Evolutionary conservation across 164 flowering plant genomes (phyloP).

Genomic region (Vitis cinerea): DNA sequence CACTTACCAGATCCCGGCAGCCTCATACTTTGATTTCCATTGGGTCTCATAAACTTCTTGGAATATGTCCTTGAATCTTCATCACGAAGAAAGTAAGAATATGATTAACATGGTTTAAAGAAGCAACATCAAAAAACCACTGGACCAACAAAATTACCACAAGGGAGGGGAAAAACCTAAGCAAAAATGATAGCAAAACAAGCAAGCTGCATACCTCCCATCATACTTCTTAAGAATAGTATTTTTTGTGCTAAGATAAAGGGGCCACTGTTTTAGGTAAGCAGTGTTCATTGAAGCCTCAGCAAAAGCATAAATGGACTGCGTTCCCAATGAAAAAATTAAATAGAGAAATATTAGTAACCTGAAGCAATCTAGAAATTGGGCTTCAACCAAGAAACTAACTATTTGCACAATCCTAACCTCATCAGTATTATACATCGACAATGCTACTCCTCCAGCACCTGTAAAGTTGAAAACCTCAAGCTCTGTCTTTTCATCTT

Average conservation of each 20-base stretch:
- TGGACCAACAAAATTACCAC: background rate
- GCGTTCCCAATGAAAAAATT: slow-evolving; percentile 14
- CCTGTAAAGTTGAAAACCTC: slow-evolving; percentile 91
- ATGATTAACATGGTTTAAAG: background rate
- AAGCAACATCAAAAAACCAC: background rate
- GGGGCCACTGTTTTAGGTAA: slow-evolving; percentile 92
- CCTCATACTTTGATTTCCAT: slow-evolving; percentile 81
- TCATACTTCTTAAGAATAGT: slow-evolving; percentile 97
- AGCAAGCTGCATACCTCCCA: slow-evolving; percentile 65
- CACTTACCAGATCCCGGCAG: slow-evolving; percentile 81
- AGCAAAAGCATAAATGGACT: slow-evolving; percentile 92
- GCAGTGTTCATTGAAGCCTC: slow-evolving; percentile 94
- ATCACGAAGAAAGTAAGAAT: slow-evolving; percentile 2
- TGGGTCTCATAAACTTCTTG: slow-evolving; percentile 75
- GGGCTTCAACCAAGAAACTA: background rate
- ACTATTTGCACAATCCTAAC: slow-evolving; percentile 31
- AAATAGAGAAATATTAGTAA: slow-evolving; percentile 5
- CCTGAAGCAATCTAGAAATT: slow-evolving; percentile 3
- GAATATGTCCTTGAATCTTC: slow-evolving; percentile 81
- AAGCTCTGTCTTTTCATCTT: slow-evolving; percentile 55
- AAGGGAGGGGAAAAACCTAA: background rate
- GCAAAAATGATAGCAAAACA: background rate
- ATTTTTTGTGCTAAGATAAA: slow-evolving; percentile 96
- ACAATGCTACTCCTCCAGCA: slow-evolving; percentile 82
- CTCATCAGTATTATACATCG: slow-evolving; percentile 99